phyloP scores from a whole-genome alignment of 2,329 filamentous ascomycete genomes.

The Incumbomyces delicatus region DNA sequence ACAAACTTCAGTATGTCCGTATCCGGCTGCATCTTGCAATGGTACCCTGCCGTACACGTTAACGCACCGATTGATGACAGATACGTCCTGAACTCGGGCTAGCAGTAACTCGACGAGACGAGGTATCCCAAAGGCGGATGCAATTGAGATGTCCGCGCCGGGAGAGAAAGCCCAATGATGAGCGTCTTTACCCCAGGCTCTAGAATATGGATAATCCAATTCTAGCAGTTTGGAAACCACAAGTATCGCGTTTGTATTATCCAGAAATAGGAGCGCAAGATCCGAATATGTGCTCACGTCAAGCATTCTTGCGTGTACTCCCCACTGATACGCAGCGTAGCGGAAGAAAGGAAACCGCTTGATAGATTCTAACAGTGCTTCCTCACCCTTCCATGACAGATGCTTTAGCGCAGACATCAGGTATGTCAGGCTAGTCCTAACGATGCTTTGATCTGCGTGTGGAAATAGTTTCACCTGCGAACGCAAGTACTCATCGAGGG shows the following conservation, averaged over 20 bases:
- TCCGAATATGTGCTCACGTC: slow-evolving; percentile 8
- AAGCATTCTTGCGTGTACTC: slow-evolving; percentile 12
- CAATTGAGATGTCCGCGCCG: slow-evolving; percentile 17
- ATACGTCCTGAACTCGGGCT: slow-evolving; percentile 10
- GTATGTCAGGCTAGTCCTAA: slow-evolving; percentile 16
- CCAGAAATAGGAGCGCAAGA: slow-evolving; percentile 11
- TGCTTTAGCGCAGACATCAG: slow-evolving; percentile 9
- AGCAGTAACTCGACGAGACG: slow-evolving; percentile 13
- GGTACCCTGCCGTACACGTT: slow-evolving; percentile 20
- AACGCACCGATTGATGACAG: slow-evolving; percentile 17
- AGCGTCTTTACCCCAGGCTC: slow-evolving; percentile 11
- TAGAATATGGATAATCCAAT: slow-evolving; percentile 2
- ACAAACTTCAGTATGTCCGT: slow-evolving; percentile 13
- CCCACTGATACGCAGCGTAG: slow-evolving; percentile 19
- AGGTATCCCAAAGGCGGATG: slow-evolving; percentile 14
- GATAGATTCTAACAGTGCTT: slow-evolving; percentile 8
- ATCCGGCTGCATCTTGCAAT: slow-evolving; percentile 16
- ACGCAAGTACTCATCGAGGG: slow-evolving; percentile 26
- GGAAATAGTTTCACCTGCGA: slow-evolving; percentile 25
- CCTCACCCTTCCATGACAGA: slow-evolving; percentile 9
- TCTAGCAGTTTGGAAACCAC: slow-evolving; percentile 15
- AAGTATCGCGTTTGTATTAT: slow-evolving; percentile 10
- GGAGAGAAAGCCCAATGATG: slow-evolving; percentile 11
- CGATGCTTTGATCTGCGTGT: slow-evolving; percentile 22
- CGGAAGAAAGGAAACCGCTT: slow-evolving; percentile 13